Base-by-base conservation (phyloP, 116 monocot genomes). In the Posidonia oceanica region DNA sequence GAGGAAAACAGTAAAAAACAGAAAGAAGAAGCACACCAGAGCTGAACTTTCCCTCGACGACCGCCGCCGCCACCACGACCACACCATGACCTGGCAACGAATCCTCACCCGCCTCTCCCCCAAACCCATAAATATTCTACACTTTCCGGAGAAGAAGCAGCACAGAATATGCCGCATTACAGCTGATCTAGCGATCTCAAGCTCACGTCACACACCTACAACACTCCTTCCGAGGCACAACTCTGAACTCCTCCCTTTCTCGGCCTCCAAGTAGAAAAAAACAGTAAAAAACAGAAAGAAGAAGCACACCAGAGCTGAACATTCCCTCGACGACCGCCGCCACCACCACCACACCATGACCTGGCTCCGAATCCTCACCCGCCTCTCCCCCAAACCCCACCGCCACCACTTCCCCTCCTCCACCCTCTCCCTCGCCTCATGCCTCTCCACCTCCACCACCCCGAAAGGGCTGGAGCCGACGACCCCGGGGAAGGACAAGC, bases 401-500 rank as follows among this genome's bases (percentile, higher is more conserved):
- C 39, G 54, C 16, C 52, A 44, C 54, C 51, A 23, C 53, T 20
- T 51, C 52, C 36, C 52, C 68, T 16, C 21, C 12, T 15, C 52
- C 23, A 21, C 18, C 16, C 5, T 14, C 36, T 69, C 17, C 36
- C 36, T 56, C 55, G 54, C 56, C 15, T 55, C 69, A 3, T 51
- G 44, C 36, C 29, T 56, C 0, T 41, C 69, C 7, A 8, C 52
- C 54, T 15, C 69, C 14, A 48, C 75, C 55, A 7, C 53, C 7
- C 68, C 23, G 54, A 36, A 14, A 3, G 81, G 81, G 2, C 75
- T 87, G 14, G 74, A 53, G 7, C 86, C 82, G 59, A 86, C 93
- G 42, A 71, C 14, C 39, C 65, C 77, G 8, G 77, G 81, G 14
- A 51, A 68, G 76, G 86, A 86, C 23, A 90, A 90, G 74, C 82